Base-by-base conservation (phyloP, 768 basidiomycete species). In the Amylocystis lapponica region DNA sequence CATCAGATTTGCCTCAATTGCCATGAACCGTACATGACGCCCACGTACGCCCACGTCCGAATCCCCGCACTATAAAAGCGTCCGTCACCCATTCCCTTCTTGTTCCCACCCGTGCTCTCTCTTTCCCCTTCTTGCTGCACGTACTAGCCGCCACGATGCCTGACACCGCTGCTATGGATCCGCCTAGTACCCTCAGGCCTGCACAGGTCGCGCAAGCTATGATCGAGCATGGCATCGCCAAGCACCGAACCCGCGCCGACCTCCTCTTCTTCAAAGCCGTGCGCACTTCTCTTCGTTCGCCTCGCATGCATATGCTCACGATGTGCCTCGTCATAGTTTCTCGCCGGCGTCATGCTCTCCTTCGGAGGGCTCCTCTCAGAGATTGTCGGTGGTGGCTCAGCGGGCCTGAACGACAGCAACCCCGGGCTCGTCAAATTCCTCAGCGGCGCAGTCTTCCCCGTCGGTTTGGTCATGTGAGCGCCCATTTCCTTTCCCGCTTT, bases 301-400 rank as follows among this genome's bases (percentile, higher is more conserved):
- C 33, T 21, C n/a, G 23, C 14, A 31, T 2, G 21, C 37, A 14
- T 2, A 27, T 11, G 9, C 13, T 33, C 4, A 25, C 25, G 26
- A 16, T 27, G 14, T 21, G 14, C n/a, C n/a, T n/a, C n/a, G 13
- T 27, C 16, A 21, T 33, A 86, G 83, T 73, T 84, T 38, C 63
- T 78, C 43, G 84, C 82, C 22, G 84, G 84, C 14, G 69, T 74
- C 25, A 83, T 86, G 77, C 56, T 86, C n/a, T 83, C 83, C 6
- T 86, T 86, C 38, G 84, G 84, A 53, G 81, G 80, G 14, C 62
- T 86, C 13, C 59, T 86, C 22, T 75, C 75, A 17, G 64, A 82
- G 48, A 67, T 86, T 44, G 55, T 84, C 13, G 63, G 70, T 34
- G 84, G 80, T 27, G 84, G 84, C 5, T 72, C 83, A 0, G 57